Percentiles rank a stretch among this genome's conserved stretches.
These are phyloP conservation scores for Rhodotorula sp. DNA, from an alignment of 1,284 basidiomycete species.

Conservation along the genomic window DNA sequence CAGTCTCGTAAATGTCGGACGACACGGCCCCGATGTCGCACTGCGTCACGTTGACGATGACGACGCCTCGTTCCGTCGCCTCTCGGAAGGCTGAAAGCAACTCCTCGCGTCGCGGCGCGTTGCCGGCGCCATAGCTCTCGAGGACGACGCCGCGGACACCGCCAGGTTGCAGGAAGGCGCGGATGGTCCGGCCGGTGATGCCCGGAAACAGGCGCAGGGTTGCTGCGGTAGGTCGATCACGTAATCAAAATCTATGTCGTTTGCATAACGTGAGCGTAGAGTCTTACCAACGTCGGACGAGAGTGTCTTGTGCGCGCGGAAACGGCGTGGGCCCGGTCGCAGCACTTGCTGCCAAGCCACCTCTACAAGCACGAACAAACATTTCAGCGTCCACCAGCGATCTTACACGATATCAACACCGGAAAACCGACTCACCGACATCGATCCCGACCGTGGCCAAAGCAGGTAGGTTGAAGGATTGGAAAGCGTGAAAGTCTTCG, in stretches of 20 bases:
- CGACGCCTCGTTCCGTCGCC: slow-evolving; percentile 75
- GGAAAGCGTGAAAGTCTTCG: slow-evolving; percentile 79
- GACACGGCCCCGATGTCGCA: slow-evolving; percentile 59
- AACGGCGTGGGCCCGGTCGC: slow-evolving; percentile 69
- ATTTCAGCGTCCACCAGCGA: no score
- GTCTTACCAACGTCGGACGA: slow-evolving; percentile 69
- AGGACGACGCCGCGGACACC: slow-evolving; percentile 61
- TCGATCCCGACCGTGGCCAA: slow-evolving; percentile 89
- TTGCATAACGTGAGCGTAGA: no score
- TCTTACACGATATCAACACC: slow-evolving; percentile 22
- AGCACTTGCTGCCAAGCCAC: slow-evolving; percentile 84
- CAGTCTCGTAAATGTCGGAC: slow-evolving; percentile 67
- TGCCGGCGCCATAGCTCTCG: slow-evolving; percentile 84
- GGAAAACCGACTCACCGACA: slow-evolving; percentile 54
- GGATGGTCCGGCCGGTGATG: slow-evolving; percentile 68
- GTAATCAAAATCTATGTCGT: background rate
- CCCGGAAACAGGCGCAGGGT: slow-evolving; percentile 83
- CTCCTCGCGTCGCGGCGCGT: slow-evolving; percentile 51
- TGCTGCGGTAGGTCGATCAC: slow-evolving; percentile 52
- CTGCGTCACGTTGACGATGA: slow-evolving; percentile 88
- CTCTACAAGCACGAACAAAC: slow-evolving; percentile 40
- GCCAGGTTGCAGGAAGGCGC: slow-evolving; percentile 60
- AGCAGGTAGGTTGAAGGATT: slow-evolving; percentile 79
- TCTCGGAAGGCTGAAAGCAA: slow-evolving; percentile 63
- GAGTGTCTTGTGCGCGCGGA: slow-evolving; percentile 79